A percentile compares a stretch with the other conserved stretches of the same genome.
Evolutionary conservation across 1,284 basidiomycete genomes (phyloP).

Genomic region (Coniferiporia sulphurascens): DNA sequence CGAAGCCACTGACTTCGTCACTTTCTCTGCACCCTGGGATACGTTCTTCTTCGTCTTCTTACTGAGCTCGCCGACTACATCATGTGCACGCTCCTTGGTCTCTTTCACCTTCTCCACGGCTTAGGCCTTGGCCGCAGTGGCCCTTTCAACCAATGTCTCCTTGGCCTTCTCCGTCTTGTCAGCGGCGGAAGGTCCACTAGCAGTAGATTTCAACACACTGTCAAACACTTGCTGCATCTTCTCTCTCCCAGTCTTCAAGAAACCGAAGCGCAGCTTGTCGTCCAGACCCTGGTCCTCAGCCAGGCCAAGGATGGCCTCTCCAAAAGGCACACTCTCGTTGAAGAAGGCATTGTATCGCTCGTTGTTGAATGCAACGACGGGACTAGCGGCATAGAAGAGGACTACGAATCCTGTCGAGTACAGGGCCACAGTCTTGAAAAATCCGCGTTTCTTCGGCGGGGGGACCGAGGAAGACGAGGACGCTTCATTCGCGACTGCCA

Average conservation of each 20-base stretch:
- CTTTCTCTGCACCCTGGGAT: constrained; percentile 32
- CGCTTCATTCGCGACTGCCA: constrained; percentile 53
- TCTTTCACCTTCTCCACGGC: constrained; percentile 35
- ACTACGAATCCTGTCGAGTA: constrained; percentile 60
- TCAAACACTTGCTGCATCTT: constrained; percentile 47
- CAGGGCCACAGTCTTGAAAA: constrained; percentile 50
- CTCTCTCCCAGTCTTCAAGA: constrained; percentile 51
- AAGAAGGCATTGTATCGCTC: constrained; percentile 79
- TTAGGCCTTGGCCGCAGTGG: constrained; percentile 20
- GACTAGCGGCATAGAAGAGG: constrained; percentile 77
- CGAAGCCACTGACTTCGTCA: constrained; percentile 27
- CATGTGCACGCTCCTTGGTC: constrained; percentile 45
- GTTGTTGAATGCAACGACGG: constrained; percentile 69
- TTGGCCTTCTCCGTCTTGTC: constrained; percentile 8
- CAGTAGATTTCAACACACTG: constrained; percentile 38
- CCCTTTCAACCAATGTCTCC: constrained; percentile 8
- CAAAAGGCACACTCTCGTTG: constrained; percentile 73
- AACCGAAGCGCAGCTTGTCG: constrained; percentile 55
- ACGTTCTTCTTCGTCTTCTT: constrained; percentile 42
- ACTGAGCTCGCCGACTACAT: constrained; percentile 43
- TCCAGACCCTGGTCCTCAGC: constrained; percentile 80
- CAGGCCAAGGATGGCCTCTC: constrained; percentile 72
- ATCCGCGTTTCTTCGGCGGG: constrained; percentile 47
- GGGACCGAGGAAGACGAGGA: constrained; percentile 26
- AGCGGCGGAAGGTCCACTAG: constrained; percentile 16